Evolutionary conservation across 139 green algal genomes (phyloP).

Genomic region (Tetradesmus lagerheimii): DNA sequence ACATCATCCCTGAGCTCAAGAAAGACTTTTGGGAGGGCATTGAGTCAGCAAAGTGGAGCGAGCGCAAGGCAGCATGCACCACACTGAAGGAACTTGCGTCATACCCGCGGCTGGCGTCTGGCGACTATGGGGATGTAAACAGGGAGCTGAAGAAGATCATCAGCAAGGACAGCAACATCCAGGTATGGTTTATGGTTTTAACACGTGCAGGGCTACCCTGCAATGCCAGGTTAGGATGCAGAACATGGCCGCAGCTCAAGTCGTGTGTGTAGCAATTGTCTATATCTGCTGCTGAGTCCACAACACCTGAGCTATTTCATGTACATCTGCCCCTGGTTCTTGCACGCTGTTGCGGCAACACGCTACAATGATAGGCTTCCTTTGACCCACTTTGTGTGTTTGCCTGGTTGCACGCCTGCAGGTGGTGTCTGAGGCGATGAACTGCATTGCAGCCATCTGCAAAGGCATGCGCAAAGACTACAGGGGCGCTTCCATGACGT

Average conservation of each 20-base stretch:
- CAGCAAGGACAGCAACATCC: slow-evolving; percentile 89
- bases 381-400: no score
- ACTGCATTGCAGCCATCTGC: slow-evolving; percentile 68
- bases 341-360: no score
- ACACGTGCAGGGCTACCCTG: no score
- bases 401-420: background rate
- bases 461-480: slow-evolving; percentile 82
- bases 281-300: no score
- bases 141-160: slow-evolving; percentile 88
- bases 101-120: slow-evolving; percentile 62
- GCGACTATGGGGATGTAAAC: slow-evolving; percentile 81
- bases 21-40: slow-evolving; percentile 85
- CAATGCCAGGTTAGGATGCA: no score
- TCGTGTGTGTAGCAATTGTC: background rate
- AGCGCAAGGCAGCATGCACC: slow-evolving; percentile 80
- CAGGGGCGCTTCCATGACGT: slow-evolving; percentile 58
- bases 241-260: background rate
- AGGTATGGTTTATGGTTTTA: no score
- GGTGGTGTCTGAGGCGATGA: slow-evolving; percentile 79
- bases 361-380: no score
- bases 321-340: no score
- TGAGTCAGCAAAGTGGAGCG: slow-evolving; percentile 89
- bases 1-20: slow-evolving; percentile 60
- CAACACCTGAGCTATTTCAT: no score
- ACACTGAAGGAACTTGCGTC: slow-evolving; percentile 69